Base-by-base conservation (phyloP, 192 early-diverging fungal species). In the Coemansia aciculifera region DNA sequence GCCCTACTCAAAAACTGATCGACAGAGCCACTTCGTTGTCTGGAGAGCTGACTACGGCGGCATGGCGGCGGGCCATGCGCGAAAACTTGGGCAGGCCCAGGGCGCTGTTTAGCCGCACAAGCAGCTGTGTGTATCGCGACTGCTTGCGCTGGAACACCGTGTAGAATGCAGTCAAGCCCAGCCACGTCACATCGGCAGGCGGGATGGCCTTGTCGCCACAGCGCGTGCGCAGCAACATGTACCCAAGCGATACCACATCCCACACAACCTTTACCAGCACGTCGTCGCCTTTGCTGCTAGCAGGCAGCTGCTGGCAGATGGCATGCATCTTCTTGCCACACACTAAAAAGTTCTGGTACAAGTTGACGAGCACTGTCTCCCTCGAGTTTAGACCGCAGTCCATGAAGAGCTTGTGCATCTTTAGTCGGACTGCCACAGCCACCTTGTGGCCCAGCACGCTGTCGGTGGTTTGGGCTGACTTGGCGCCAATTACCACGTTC, bases 321-420 rank as follows among this genome's bases (percentile, higher is more conserved):
- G 72, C 64, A 44, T 85, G 84, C 48, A 89, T 85, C 75, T 93
- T 92, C 69, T 90, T 90, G 56, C 88, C 92, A 46, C 87, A 89
- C 27, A 92, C 63, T 9, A 87, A 4, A 69, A 92, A 89, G 61
- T 90, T 91, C 68, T 94, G 90, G 73, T 91, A 91, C 43, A 95
- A 74, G 63, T 94, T 96, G 46, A 90, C 64, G n/a, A 91, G 68
- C 21, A 94, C 90, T 1, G 71, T 85, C 6, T 46, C n/a, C 15
- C 69, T 48, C 5, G 88, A 84, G 69, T 93, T 92, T 54, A 92
- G 69, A 12, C 66, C 62, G 21, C 82, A 71, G 72, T 92, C 90
- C 29, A 91, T 78, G 68, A 87, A 90, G 29, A 93, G 74, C 54
- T 80, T 70, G 62, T 89, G 54, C 36, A 78, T 64, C 43, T 67